These are phyloP conservation scores for Annulohypoxylon maeteangense DNA, from an alignment of 495 filamentous ascomycete genomes.

Conservation along the genomic window DNA sequence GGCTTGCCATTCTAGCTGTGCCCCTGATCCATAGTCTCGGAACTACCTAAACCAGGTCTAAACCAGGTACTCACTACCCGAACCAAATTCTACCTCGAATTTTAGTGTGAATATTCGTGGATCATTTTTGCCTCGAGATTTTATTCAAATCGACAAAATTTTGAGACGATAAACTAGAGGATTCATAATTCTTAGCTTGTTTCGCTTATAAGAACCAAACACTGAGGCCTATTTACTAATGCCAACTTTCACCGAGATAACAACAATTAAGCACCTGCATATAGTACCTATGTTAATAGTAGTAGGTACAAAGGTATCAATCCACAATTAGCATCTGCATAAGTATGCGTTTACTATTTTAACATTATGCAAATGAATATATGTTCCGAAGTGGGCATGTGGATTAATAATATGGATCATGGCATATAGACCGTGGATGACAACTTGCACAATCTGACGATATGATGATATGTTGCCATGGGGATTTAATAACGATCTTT, in stretches of 20 bases:
- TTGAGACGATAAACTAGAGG: background rate
- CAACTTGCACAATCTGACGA: background rate
- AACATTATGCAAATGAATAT: background rate
- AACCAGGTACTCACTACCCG: slow-evolving; percentile 8
- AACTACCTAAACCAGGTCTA: slow-evolving; percentile 33
- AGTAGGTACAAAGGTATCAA: background rate
- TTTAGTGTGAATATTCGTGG: background rate
- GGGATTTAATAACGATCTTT: background rate
- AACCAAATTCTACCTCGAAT: slow-evolving; percentile 9
- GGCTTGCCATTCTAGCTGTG: slow-evolving; percentile 20
- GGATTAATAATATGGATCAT: background rate
- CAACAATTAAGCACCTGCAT: too few relatives aligned
- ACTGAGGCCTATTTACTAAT: too few relatives aligned
- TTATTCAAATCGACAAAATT: background rate
- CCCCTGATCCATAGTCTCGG: slow-evolving; percentile 43
- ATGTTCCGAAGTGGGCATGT: background rate
- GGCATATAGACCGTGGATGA: background rate
- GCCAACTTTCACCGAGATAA: too few relatives aligned
- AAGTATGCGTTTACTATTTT: background rate
- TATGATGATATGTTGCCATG: background rate
- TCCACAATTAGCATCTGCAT: background rate
- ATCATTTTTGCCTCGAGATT: slow-evolving; percentile 3
- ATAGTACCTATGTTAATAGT: too few relatives aligned
- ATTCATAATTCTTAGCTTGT: background rate
- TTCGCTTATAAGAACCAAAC: background rate